A percentile compares a stretch with the other conserved stretches of the same genome.
phyloP scores from a whole-genome alignment of 108 stramenopile species.

The Skeletonema tropicum region DNA sequence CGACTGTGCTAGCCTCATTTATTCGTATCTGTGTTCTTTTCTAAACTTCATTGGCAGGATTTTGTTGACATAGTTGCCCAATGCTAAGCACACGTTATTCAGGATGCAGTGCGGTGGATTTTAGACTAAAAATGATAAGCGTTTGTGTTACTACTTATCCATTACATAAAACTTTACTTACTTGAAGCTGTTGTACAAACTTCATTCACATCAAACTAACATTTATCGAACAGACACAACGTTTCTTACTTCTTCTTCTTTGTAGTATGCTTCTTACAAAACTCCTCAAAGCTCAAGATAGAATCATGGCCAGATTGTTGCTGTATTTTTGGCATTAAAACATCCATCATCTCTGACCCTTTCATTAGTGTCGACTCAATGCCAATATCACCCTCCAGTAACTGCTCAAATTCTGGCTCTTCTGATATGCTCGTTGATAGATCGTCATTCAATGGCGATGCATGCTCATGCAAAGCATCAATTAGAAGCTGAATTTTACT shows the following conservation, averaged over 20 bases:
- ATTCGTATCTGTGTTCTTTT: background rate
- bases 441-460: background rate
- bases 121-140: background rate
- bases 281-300: background rate
- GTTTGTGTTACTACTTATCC: background rate
- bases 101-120: background rate
- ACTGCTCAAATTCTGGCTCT: background rate
- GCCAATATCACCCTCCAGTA: background rate
- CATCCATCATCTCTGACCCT: background rate
- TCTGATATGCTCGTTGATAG: background rate
- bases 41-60: background rate
- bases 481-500: slow-evolving; percentile 13
- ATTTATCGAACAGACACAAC: background rate
- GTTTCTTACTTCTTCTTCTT: background rate
- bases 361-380: no score
- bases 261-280: slow-evolving; percentile 3
- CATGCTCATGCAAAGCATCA: slow-evolving; percentile 13
- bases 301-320: background rate
- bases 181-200: background rate
- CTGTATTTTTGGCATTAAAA: background rate
- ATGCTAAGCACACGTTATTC: background rate
- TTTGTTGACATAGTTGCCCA: background rate
- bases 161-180: background rate
- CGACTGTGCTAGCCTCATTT: background rate
- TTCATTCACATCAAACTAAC: background rate